Conservation (phyloP, 2,329 filamentous ascomycete species). For the Cercospora nicotianae region DNA sequence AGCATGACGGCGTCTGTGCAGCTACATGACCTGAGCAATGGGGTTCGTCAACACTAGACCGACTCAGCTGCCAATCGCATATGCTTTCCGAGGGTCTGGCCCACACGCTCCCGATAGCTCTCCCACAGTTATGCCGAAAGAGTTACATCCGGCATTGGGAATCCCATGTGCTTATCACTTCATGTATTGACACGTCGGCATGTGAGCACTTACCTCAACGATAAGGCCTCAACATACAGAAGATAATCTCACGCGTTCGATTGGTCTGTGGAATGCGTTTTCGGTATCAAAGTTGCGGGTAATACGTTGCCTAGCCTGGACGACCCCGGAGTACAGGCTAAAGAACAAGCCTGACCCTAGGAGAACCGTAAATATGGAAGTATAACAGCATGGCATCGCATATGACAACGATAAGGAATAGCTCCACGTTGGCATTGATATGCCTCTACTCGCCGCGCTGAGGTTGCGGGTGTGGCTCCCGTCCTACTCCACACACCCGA, state of each 20-base stretch:
- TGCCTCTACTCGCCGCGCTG: slow-evolving; percentile 2
- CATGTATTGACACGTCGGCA: neutral
- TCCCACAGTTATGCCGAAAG: slow-evolving; percentile 10
- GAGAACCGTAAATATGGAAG: neutral
- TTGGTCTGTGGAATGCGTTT: neutral
- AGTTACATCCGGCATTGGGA: neutral
- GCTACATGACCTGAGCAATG: neutral
- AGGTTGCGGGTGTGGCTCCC: neutral
- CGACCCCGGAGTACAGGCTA: slow-evolving; percentile 8
- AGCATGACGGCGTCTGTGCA: neutral
- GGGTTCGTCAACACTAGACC: neutral
- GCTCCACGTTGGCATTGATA: slow-evolving; percentile 8
- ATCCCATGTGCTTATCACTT: neutral
- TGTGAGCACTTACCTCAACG: neutral
- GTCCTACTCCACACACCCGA: neutral
- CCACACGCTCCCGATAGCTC: slow-evolving; percentile 1
- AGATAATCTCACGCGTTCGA: neutral
- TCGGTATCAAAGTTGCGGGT: slow-evolving; percentile 12
- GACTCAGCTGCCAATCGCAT: neutral
- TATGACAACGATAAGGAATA: slow-evolving; percentile 5
- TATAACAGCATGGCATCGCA: slow-evolving; percentile 3
- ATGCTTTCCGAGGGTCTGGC: neutral
- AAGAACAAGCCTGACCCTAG: slow-evolving; percentile 8
- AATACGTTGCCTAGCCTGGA: neutral
- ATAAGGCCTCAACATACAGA: neutral